Base-by-base conservation (phyloP, 805 yeast species). In the Metschnikowia cerradonensis region DNA sequence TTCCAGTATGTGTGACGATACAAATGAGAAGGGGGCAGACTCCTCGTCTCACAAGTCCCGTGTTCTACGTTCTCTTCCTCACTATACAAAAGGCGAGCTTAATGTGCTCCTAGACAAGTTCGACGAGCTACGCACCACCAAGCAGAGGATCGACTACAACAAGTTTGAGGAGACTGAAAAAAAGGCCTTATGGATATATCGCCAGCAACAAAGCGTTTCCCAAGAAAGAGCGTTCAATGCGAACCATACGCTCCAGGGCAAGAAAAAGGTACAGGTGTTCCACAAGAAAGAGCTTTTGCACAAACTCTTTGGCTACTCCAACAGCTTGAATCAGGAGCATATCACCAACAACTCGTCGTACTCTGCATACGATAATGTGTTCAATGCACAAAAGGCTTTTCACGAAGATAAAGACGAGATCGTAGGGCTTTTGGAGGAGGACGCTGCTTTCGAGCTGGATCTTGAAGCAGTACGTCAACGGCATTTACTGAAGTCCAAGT, bases 401-500 rank as follows among this genome's bases (percentile, higher is more conserved):
- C 72, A 70, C 44, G 77, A 73, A 52, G 77, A 73, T 51, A 70
- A 71, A 46, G 73, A 70, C 42, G 78, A 73, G 49, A 70, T 73
- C 8, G 51, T 57, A 33, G 54, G 54, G 23, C 56, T 73, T 6
- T 41, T 72, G 17, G 66, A 63, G 6, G 73, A 71, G 45, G 76
- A 73, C 52, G 60, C 60, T 32, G 64, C 63, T 1, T 72, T 60
- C 52, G 57, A 54, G 48, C 58, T 48, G 14, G 48, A 55, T 31
- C 48, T 64, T 43, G 53, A 54, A 14, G 55, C 51, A 14, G 41
- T 51, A 10, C 52, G 51, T 41, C 54, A 53, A 26, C 31, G 36
- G 20, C 32, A 30, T 6, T n/a, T 43, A 2, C 31, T 19, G 31
- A 34, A 15, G 40, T 20, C 39, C 14, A 35, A 22, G 26, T 7